Conservation (phyloP, 495 filamentous ascomycete genomes). For the Zalerion maritima region DNA sequence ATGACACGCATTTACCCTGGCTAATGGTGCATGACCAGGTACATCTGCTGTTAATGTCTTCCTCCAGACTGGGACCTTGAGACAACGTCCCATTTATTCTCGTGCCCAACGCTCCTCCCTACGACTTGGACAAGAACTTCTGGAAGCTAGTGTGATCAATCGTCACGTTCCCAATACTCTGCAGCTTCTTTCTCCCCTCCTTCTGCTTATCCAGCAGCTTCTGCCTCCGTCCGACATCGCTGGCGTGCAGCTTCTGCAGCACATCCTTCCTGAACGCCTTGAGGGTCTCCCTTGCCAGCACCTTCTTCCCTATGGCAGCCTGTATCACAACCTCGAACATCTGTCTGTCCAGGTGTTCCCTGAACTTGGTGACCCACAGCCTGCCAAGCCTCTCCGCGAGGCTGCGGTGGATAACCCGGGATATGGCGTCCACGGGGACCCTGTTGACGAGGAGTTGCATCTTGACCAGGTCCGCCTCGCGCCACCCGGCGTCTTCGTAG, state of each 20-base stretch:
- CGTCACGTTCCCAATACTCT: slow-evolving; percentile 58
- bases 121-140: slow-evolving; percentile 58
- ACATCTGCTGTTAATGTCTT: too few relatives aligned
- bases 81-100: too few relatives aligned
- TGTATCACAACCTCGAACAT: slow-evolving; percentile 96
- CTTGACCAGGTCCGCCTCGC: slow-evolving; percentile 66
- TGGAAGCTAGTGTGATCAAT: slow-evolving; percentile 95
- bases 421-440: slow-evolving; percentile 83
- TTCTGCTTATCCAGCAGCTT: slow-evolving; percentile 97
- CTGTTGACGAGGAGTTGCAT: slow-evolving; percentile 90
- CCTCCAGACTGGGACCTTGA: too few relatives aligned
- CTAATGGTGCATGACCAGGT: too few relatives aligned
- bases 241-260: slow-evolving; percentile 82
- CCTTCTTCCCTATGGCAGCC: slow-evolving; percentile 65
- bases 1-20: too few relatives aligned
- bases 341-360: slow-evolving; percentile 88
- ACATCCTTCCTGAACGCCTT: slow-evolving; percentile 96
- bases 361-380: slow-evolving; percentile 91
- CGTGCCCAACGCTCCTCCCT: too few relatives aligned
- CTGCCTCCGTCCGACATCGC: slow-evolving; percentile 63
- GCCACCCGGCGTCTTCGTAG: slow-evolving; percentile 90
- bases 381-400: slow-evolving; percentile 64
- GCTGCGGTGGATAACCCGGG: slow-evolving; percentile 68
- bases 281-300: slow-evolving; percentile 86
- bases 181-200: slow-evolving; percentile 79